Evolutionary conservation across 2,329 filamentous ascomycete genomes (phyloP).

Genomic region (Fusarium tupiense): DNA sequence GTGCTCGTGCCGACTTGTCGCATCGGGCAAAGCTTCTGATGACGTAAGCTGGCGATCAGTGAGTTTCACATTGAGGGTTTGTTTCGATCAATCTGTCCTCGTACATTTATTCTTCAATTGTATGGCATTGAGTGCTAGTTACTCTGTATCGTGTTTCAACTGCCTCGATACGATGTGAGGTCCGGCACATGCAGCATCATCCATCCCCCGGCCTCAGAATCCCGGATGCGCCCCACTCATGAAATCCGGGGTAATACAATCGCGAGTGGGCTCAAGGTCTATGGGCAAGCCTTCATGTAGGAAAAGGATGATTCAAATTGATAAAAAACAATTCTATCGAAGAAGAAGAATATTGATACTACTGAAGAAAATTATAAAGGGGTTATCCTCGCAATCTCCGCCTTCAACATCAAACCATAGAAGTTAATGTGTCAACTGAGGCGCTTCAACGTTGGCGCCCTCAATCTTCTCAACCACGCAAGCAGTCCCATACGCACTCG

Average conservation of each 20-base stretch:
- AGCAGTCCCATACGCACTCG: constrained; percentile 69
- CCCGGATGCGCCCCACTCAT: constrained; percentile 2
- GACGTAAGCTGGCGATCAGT: constrained; percentile 34
- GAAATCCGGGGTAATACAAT: not conserved
- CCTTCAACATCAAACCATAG: not conserved
- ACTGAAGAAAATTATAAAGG: not conserved
- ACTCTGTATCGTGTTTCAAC: too few species aligned
- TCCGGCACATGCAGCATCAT: not conserved
- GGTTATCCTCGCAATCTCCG: not conserved
- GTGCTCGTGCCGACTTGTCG: constrained; percentile 23
- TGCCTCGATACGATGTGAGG: not conserved
- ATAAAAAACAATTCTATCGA: not conserved
- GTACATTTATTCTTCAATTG: not conserved
- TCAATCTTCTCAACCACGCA: constrained; percentile 66
- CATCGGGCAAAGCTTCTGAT: constrained; percentile 34
- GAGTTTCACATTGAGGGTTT: not conserved
- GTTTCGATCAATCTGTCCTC: not conserved
- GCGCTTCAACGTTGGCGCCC: constrained; percentile 38
- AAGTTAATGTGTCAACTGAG: constrained; percentile 36
- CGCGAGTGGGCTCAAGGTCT: not conserved
- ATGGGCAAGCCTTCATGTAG: too few species aligned
- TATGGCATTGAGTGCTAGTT: not conserved
- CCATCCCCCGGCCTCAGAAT: not conserved
- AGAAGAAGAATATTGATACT: not conserved
- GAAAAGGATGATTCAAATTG: not conserved